These are phyloP conservation scores for Penicillium sp. DNA, from an alignment of 2,329 filamentous ascomycete species.

Conservation along the genomic window DNA sequence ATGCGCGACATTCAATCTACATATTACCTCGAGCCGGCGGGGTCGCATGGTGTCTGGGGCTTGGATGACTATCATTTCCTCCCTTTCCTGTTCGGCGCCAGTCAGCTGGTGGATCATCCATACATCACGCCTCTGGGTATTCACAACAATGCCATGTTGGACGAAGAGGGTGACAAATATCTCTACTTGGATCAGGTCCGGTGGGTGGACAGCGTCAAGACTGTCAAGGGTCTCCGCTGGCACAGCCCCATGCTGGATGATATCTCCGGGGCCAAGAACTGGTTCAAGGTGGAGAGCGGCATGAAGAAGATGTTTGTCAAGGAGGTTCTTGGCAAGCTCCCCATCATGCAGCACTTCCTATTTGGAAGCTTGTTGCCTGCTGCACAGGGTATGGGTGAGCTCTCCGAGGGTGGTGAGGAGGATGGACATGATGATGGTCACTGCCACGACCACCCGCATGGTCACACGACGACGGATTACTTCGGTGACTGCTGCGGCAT, in stretches of 20 bases:
- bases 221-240: slow-evolving; percentile 90
- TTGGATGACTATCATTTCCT: slow-evolving; percentile 97
- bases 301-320: slow-evolving; percentile 97
- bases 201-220: slow-evolving; percentile 96
- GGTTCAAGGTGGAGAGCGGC: slow-evolving; percentile 88
- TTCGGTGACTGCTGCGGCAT: slow-evolving; percentile 99
- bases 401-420: slow-evolving; percentile 45
- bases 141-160: slow-evolving; percentile 83
- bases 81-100: slow-evolving; percentile 91
- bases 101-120: slow-evolving; percentile 81
- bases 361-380: slow-evolving; percentile 86
- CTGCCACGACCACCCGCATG: slow-evolving; percentile 67
- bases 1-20: slow-evolving; percentile 88
- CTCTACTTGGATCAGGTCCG: slow-evolving; percentile 89
- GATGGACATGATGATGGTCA: slow-evolving; percentile 63
- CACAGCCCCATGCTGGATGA: slow-evolving; percentile 98
- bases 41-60: slow-evolving; percentile 97
- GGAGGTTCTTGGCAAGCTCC: slow-evolving; percentile 88
- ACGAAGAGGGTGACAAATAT: slow-evolving; percentile 81
- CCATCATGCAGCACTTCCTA: slow-evolving; percentile 98
- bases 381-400: slow-evolving; percentile 70
- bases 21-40: slow-evolving; percentile 96
- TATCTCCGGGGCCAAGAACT: slow-evolving; percentile 85
- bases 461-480: slow-evolving; percentile 57
- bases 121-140: slow-evolving; percentile 79